phyloP scores from a whole-genome alignment of 2,329 filamentous ascomycete species.

The Pseudogymnoascus sp. region DNA sequence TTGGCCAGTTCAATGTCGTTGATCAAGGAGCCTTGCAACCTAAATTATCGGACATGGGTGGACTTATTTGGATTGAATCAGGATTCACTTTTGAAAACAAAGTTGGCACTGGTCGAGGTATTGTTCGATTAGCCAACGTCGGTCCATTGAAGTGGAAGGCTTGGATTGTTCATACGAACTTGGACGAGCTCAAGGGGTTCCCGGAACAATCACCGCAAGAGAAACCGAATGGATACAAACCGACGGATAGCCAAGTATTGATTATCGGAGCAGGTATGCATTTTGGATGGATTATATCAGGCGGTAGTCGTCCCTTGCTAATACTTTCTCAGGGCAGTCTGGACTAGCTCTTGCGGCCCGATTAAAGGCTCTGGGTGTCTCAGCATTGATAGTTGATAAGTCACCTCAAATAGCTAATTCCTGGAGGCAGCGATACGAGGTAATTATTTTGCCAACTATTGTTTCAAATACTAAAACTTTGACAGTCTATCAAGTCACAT shows the following conservation, averaged over 20 bases:
- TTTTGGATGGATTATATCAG: background rate
- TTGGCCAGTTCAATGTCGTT: background rate
- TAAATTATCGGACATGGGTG: background rate
- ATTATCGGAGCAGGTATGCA: background rate
- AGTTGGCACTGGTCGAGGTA: constrained; percentile 44
- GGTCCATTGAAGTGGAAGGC: constrained; percentile 42
- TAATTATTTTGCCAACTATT: background rate
- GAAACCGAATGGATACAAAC: constrained; percentile 35
- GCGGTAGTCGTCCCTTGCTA: background rate
- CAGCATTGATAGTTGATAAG: background rate
- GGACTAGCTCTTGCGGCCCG: background rate
- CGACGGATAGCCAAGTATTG: background rate
- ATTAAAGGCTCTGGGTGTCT: background rate
- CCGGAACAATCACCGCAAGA: constrained; percentile 36
- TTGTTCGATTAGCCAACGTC: constrained; percentile 36
- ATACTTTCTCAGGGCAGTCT: background rate
- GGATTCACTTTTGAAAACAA: constrained; percentile 39
- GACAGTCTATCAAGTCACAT: background rate
- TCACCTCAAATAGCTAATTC: background rate
- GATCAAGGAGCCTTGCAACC: background rate
- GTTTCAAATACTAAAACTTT: background rate
- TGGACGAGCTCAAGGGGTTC: constrained; percentile 44
- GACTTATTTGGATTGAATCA: background rate
- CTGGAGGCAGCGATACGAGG: background rate
- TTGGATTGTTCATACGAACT: constrained; percentile 51